phyloP scores from a whole-genome alignment of 805 yeast species.

The Wickerhamiella australiensis region DNA sequence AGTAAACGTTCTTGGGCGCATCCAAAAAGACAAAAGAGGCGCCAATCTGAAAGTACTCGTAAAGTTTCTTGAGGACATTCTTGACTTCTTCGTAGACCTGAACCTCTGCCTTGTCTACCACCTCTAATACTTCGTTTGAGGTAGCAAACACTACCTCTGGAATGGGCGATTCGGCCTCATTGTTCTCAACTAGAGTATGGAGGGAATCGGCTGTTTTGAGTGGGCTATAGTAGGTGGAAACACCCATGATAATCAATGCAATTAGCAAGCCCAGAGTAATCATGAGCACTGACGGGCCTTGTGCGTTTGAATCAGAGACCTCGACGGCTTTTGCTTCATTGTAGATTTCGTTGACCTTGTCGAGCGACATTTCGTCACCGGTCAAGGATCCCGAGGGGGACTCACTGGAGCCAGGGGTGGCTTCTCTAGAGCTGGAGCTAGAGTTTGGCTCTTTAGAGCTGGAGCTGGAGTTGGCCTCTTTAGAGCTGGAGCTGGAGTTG shows the following conservation, averaged over 20 bases:
- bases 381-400: too few relatives aligned
- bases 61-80: background rate
- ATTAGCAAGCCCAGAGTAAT: background rate
- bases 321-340: too few relatives aligned
- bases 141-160: background rate
- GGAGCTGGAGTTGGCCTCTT: too few relatives aligned
- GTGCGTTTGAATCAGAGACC: background rate
- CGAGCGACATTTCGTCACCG: too few relatives aligned
- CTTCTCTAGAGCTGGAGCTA: too few relatives aligned
- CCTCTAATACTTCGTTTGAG: background rate
- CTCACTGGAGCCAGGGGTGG: too few relatives aligned
- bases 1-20: background rate
- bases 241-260: background rate
- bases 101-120: background rate
- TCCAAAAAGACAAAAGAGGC: background rate
- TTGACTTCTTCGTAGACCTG: background rate
- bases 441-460: too few relatives aligned
- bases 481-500: too few relatives aligned
- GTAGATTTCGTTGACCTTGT: too few relatives aligned
- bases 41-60: background rate
- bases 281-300: background rate
- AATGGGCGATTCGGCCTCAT: background rate
- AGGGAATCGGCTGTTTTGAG: background rate
- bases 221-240: background rate
- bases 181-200: background rate